Conservation (phyloP, 768 basidiomycete genomes). For the Paxillus involutus region DNA sequence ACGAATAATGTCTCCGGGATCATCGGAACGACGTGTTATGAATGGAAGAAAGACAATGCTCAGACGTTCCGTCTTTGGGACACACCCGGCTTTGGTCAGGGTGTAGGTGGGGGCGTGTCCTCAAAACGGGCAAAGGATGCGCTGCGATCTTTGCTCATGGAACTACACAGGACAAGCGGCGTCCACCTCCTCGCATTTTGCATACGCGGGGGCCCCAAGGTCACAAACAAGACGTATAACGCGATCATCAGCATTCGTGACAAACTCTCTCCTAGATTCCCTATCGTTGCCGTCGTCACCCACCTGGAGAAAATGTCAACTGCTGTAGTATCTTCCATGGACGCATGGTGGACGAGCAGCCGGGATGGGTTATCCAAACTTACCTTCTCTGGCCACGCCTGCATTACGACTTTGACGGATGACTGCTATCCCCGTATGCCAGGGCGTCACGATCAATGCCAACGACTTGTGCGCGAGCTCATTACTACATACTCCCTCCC, state of each 20-base stretch:
- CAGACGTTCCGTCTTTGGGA: constrained; percentile 14
- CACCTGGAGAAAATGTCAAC: constrained; percentile 19
- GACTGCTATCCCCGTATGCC: constrained; percentile 1
- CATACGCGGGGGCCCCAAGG: neutral
- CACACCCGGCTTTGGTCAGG: constrained; percentile 17
- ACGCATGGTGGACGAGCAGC: constrained; percentile 35
- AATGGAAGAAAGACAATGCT: neutral
- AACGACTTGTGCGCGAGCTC: neutral
- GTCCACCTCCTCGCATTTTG: too few species aligned
- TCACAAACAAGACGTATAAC: constrained; percentile 6
- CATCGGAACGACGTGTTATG: neutral
- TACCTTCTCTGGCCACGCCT: constrained; percentile 30
- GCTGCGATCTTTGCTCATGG: neutral
- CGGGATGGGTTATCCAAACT: constrained; percentile 16
- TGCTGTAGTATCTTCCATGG: too few species aligned
- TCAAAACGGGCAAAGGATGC: neutral
- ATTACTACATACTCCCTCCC: too few species aligned
- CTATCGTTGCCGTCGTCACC: constrained; percentile 18
- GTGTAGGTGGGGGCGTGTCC: neutral
- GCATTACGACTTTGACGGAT: too few species aligned
- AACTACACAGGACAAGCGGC: neutral
- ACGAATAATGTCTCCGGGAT: constrained; percentile 1
- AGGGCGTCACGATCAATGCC: neutral
- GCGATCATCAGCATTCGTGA: neutral
- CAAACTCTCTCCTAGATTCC: too few species aligned